Evolutionary conservation across 208 protist species (phyloP).

Genomic region (Wallacemonas sp.): DNA sequence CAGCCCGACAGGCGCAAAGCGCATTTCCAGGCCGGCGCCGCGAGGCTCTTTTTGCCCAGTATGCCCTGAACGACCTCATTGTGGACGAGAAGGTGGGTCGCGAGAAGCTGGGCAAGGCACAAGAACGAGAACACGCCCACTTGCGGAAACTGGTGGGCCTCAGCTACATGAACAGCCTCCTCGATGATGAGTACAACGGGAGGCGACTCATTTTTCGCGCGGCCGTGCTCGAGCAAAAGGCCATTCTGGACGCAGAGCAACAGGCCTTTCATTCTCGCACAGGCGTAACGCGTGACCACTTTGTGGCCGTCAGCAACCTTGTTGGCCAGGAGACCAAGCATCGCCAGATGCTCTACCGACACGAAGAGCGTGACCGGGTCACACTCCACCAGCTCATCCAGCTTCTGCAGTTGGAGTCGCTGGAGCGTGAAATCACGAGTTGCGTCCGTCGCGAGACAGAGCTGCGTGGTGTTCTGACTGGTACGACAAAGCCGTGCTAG

Average conservation of each 20-base stretch:
- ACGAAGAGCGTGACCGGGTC: not conserved
- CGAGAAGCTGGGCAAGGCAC: not conserved
- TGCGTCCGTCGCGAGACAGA: conserved; percentile 15
- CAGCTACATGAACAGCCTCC: not conserved
- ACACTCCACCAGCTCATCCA: conserved; percentile 7
- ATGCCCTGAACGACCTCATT: not conserved
- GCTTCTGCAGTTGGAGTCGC: conserved; percentile 12
- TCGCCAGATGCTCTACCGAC: conserved; percentile 13
- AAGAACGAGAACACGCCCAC: not conserved
- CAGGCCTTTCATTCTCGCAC: conserved; percentile 14
- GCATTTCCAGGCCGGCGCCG: not conserved
- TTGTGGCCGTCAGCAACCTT: conserved; percentile 12
- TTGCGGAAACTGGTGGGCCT: not conserved
- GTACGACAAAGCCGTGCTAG: too few relatives aligned
- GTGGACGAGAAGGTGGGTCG: conserved; percentile 1
- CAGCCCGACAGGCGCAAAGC: not conserved
- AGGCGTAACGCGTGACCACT: conserved; percentile 7
- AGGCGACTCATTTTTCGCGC: conserved; percentile 34
- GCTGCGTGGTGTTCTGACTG: not conserved
- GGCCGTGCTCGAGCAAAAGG: conserved; percentile 13
- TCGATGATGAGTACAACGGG: conserved; percentile 31
- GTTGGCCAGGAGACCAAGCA: conserved; percentile 17
- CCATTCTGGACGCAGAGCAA: conserved; percentile 17
- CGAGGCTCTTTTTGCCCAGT: not conserved
- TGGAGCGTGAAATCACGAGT: conserved; percentile 26